phyloP scores from a whole-genome alignment of 441 rosid genomes.

The Breynia disticha region DNA sequence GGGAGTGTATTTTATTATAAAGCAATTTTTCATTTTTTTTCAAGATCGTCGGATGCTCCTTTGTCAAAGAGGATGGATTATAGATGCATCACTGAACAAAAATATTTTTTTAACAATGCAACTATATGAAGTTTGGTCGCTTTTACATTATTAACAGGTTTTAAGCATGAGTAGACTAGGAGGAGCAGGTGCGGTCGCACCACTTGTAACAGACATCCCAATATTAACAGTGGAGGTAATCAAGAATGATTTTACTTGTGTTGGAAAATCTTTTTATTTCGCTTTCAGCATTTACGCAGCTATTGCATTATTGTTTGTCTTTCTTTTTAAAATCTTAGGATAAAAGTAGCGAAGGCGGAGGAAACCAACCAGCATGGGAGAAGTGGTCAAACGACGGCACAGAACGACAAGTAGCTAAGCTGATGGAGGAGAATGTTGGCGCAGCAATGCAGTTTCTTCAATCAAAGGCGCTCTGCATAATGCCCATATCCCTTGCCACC shows the following conservation, averaged over 20 bases:
- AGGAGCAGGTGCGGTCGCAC: conserved; percentile 97
- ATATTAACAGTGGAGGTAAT: conserved; percentile 82
- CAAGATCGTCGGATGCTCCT: too few relatives aligned
- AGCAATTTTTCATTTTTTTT: too few relatives aligned
- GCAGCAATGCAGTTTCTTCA: conserved; percentile 98
- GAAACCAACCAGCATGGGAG: conserved; percentile 87
- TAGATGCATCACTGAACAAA: too few relatives aligned
- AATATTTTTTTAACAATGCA: too few relatives aligned
- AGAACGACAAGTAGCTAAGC: conserved; percentile 83
- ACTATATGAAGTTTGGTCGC: background rate
- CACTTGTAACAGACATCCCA: conserved; percentile 91
- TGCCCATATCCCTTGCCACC: conserved; percentile 90
- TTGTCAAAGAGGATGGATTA: too few relatives aligned
- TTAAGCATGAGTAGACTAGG: conserved; percentile 98
- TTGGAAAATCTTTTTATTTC: background rate
- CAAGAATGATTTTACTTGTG: conserved; percentile 1
- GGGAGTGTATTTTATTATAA: too few relatives aligned
- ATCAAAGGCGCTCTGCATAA: conserved; percentile 93
- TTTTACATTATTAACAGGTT: conserved; percentile 46
- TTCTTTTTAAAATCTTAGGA: conserved; percentile 30
- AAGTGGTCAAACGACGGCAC: conserved; percentile 95
- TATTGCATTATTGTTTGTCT: background rate
- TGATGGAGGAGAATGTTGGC: conserved; percentile 96
- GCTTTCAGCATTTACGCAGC: conserved; percentile 3
- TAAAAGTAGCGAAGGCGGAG: conserved; percentile 68